phyloP scores from a whole-genome alignment of 2,329 filamentous ascomycete genomes.

The Aspergillus sp. region DNA sequence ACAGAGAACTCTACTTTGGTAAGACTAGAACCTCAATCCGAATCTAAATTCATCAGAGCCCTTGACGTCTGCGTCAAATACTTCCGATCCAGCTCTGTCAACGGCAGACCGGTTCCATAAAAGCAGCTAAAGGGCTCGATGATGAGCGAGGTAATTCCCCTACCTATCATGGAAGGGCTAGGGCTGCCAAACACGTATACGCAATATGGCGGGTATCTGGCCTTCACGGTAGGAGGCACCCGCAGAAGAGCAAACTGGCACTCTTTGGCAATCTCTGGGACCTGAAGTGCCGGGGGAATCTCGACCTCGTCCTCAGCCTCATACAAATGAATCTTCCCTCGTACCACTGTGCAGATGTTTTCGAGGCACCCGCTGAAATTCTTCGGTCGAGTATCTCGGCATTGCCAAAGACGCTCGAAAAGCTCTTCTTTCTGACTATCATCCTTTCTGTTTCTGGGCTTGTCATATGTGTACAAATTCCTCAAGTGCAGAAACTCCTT shows the following conservation, averaged over 20 bases:
- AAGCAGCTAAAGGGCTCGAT: background rate
- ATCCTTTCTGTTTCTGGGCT: background rate
- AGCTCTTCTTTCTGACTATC: background rate
- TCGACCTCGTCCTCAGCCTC: background rate
- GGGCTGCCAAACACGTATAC: background rate
- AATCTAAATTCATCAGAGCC: background rate
- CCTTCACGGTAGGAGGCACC: background rate
- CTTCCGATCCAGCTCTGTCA: background rate
- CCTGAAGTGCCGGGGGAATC: background rate
- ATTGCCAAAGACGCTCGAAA: background rate
- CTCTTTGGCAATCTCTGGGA: background rate
- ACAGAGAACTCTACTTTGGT: no score
- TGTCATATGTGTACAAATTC: background rate
- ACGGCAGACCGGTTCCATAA: background rate
- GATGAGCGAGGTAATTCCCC: background rate
- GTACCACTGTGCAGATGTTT: background rate
- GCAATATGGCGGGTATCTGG: background rate
- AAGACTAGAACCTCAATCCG: no score
- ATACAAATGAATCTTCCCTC: background rate
- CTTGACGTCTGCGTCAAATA: background rate
- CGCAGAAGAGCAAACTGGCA: conserved; percentile 1
- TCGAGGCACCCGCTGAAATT: background rate
- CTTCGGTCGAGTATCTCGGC: background rate
- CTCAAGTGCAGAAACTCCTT: conserved; percentile 1
- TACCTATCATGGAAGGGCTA: background rate